These are phyloP conservation scores for Mortierella alpina DNA, from an alignment of 192 early-diverging fungal genomes.

Conservation along the genomic window DNA sequence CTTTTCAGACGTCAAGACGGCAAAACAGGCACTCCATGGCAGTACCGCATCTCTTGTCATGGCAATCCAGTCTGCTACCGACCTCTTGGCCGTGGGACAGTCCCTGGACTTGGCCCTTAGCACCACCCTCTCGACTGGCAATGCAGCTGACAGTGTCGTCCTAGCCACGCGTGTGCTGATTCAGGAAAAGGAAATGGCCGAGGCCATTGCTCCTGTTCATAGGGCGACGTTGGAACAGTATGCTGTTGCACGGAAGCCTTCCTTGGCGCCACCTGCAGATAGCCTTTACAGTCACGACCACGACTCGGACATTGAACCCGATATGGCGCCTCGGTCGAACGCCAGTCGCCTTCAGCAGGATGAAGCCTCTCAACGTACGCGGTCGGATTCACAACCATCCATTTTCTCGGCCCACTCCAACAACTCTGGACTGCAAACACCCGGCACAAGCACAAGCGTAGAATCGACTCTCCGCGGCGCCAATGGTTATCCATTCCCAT, in stretches of 20 bases:
- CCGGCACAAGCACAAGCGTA: background rate
- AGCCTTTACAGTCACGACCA: conserved; percentile 30
- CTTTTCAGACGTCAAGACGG: conserved; percentile 62
- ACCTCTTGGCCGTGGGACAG: conserved; percentile 60
- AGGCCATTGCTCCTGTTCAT: conserved; percentile 6
- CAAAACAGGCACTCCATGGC: conserved; percentile 72
- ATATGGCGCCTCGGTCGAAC: conserved; percentile 5
- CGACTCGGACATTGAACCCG: conserved; percentile 49
- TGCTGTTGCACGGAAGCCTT: conserved; percentile 3
- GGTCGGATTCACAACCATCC: conserved; percentile 24
- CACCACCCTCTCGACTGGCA: conserved; percentile 19
- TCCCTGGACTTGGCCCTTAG: conserved; percentile 39
- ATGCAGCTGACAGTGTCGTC: conserved; percentile 25
- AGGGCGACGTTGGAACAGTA: conserved; percentile 2
- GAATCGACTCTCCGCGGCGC: background rate
- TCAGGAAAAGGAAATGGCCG: conserved; percentile 42
- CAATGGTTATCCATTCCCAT: conserved; percentile 4
- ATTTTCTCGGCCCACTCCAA: conserved; percentile 2
- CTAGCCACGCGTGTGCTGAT: conserved; percentile 36
- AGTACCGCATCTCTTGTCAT: conserved; percentile 71
- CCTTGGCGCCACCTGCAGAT: conserved; percentile 2
- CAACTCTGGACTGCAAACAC: conserved; percentile 8
- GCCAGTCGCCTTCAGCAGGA: background rate
- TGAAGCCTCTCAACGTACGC: conserved; percentile 10
- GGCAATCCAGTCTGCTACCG: conserved; percentile 64